These are phyloP conservation scores for Deinandra increscens DNA, from an alignment of 129 eudicot genomes.

Conservation along the genomic window DNA sequence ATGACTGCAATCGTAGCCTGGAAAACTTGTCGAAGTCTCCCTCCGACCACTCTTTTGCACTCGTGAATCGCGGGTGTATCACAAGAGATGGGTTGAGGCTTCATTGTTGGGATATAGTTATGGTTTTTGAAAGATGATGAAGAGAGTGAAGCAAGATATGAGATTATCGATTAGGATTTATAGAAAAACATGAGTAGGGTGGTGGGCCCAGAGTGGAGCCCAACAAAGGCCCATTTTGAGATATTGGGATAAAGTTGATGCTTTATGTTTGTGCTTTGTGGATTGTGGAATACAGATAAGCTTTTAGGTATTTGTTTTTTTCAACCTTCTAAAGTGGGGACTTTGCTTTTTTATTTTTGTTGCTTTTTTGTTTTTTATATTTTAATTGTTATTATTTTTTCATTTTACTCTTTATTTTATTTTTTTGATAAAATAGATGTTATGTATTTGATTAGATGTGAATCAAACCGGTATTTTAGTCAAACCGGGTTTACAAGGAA, in stretches of 20 bases:
- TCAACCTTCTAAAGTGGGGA: conserved; percentile 28
- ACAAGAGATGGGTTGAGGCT: conserved; percentile 53
- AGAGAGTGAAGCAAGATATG: conserved; percentile 26
- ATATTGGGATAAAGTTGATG: conserved; percentile 24
- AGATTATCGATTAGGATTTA: conserved; percentile 24
- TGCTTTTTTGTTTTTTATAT: neutral
- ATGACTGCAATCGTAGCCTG: conserved; percentile 26
- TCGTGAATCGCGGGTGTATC: conserved; percentile 51
- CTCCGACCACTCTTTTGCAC: conserved; percentile 45
- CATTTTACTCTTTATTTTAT: neutral
- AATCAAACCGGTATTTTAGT: too few species aligned
- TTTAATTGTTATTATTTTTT: too few species aligned
- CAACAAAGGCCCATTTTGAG: conserved; percentile 16
- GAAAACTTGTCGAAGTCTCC: conserved; percentile 42
- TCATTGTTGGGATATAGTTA: conserved; percentile 34
- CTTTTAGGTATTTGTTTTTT: conserved; percentile 35
- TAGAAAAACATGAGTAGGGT: conserved; percentile 8
- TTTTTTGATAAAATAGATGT: neutral
- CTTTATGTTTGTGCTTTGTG: conserved; percentile 34
- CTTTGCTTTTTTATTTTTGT: conserved; percentile 6
- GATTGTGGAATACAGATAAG: conserved; percentile 30
- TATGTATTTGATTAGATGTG: neutral
- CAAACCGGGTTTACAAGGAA: too few species aligned
- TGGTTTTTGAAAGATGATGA: conserved; percentile 19
- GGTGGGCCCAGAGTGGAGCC: conserved; percentile 20